Percentiles rank a stretch among this genome's conserved stretches.
Conservation (phyloP, 2,329 filamentous ascomycete genomes). For the Apiospora sp. region DNA sequence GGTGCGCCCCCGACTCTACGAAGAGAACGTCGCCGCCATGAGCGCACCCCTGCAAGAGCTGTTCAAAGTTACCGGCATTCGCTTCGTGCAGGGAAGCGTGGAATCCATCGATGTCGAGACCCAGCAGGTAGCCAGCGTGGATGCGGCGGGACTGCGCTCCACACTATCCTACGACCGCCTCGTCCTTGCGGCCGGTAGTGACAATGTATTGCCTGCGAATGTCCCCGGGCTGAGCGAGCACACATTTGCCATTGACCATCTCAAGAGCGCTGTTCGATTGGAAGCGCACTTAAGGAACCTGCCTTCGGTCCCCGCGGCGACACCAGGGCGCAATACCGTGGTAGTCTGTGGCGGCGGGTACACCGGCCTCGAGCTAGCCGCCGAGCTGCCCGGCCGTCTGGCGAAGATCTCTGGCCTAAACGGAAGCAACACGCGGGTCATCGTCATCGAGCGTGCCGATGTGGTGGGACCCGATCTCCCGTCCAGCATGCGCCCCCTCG, state of each 20-base stretch:
- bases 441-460: slow-evolving; percentile 41
- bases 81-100: slow-evolving; percentile 38
- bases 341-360: slow-evolving; percentile 46
- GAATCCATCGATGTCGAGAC: slow-evolving; percentile 33
- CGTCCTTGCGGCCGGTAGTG: slow-evolving; percentile 47
- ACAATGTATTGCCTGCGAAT: slow-evolving; percentile 38
- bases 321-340: slow-evolving; percentile 42
- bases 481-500: slow-evolving; percentile 42
- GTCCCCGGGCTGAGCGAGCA: slow-evolving; percentile 43
- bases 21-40: slow-evolving; percentile 40
- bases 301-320: slow-evolving; percentile 31
- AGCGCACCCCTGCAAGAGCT: slow-evolving; percentile 33
- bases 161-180: slow-evolving; percentile 44
- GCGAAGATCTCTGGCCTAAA: slow-evolving; percentile 26
- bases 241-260: slow-evolving; percentile 45
- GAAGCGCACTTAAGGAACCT: slow-evolving; percentile 43
- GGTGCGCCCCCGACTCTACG: slow-evolving; percentile 46
- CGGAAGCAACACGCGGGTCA: slow-evolving; percentile 31
- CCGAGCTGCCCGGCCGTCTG: slow-evolving; percentile 43
- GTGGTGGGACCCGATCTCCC: slow-evolving; percentile 45
- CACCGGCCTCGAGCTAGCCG: slow-evolving; percentile 44
- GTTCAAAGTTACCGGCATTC: slow-evolving; percentile 39
- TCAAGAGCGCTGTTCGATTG: slow-evolving; percentile 38
- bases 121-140: slow-evolving; percentile 32
- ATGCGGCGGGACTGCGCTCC: slow-evolving; percentile 23